Evolutionary conservation across 1,284 basidiomycete species (phyloP), one percentile per base, ranked within the genome.

Genomic region (Takashimella koratensis): DNA sequence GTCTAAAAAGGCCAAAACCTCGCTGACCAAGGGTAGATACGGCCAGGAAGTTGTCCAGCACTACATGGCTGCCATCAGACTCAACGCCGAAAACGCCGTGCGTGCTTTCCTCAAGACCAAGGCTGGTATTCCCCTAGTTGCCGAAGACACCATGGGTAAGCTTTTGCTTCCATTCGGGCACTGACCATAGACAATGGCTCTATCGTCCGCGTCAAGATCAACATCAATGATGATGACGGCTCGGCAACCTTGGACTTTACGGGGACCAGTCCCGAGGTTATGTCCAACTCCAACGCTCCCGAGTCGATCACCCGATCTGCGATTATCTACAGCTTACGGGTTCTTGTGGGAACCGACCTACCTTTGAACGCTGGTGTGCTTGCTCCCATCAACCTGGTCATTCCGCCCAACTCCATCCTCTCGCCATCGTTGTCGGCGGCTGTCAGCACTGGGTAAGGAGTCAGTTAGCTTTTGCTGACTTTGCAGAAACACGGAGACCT

Each of bases 331-430:
- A 90, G 66, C 41, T 52, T 71, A n/a, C 58, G 65, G 44, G 58
- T 59, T 4, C 63, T 70, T 50, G 60, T 68, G 24, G 62, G 56
- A 25, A 54, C 59, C 57, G 93, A 96, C 66, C 96, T 97, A 46
- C 94, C 94, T 3, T 81, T 98, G 23, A 97, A 97, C 70, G 90
- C 90, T 20, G 93, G 93, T 1, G 96, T 92, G 69, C 80, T 96
- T 16, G 82, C 78, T 6, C 62, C 61, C 44, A 47, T 60, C 45
- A 59, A 73, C 84, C 88, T 97, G 59, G 83, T 80, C 59, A 90
- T 96, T 41, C 94, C 94, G 0, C 76, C 82, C 36, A 87, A 86
- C 49, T 88, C 86, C 8, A 75, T 97, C 5, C 79, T 98, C 23
- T 82, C 85, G 3, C 94, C 94, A 0, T 90, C 88, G 5, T 81